These are phyloP conservation scores for Leccinum fallax DNA, from an alignment of 1,284 basidiomycete genomes.

Conservation along the genomic window DNA sequence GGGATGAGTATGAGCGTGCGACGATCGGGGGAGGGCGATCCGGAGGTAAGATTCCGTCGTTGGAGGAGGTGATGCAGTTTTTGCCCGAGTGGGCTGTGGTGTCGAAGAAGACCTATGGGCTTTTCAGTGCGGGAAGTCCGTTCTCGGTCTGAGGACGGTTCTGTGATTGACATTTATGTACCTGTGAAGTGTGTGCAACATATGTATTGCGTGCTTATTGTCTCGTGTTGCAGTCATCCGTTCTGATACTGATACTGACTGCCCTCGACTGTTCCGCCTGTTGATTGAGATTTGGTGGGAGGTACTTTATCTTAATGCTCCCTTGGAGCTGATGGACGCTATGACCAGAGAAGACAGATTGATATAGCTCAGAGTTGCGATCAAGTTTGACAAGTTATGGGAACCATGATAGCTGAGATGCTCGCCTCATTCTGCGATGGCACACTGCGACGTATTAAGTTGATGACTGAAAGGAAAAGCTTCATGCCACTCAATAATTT, in stretches of 20 bases:
- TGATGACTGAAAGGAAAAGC: not conserved
- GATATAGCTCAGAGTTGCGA: too few species aligned
- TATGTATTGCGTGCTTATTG: too few species aligned
- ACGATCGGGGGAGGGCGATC: conserved; percentile 45
- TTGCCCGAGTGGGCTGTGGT: conserved; percentile 69
- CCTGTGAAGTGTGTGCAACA: too few species aligned
- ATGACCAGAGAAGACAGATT: too few species aligned
- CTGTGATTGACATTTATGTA: not conserved
- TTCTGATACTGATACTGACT: not conserved
- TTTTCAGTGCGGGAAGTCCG: conserved; percentile 58
- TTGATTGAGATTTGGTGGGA: not conserved
- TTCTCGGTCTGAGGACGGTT: conserved; percentile 38
- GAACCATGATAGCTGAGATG: not conserved
- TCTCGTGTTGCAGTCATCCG: too few species aligned
- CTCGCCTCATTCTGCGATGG: too few species aligned
- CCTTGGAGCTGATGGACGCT: not conserved
- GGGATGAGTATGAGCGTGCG: conserved; percentile 68
- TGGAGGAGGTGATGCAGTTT: conserved; percentile 68
- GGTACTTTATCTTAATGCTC: not conserved
- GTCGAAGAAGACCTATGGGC: conserved; percentile 53
- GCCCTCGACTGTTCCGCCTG: not conserved
- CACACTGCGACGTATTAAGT: not conserved
- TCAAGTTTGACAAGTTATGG: too few species aligned
- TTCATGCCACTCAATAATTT: too few species aligned
- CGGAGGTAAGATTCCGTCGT: conserved; percentile 62